These are phyloP conservation scores for Talaromyces ruber DNA, from an alignment of 495 filamentous ascomycete species.

Conservation along the genomic window DNA sequence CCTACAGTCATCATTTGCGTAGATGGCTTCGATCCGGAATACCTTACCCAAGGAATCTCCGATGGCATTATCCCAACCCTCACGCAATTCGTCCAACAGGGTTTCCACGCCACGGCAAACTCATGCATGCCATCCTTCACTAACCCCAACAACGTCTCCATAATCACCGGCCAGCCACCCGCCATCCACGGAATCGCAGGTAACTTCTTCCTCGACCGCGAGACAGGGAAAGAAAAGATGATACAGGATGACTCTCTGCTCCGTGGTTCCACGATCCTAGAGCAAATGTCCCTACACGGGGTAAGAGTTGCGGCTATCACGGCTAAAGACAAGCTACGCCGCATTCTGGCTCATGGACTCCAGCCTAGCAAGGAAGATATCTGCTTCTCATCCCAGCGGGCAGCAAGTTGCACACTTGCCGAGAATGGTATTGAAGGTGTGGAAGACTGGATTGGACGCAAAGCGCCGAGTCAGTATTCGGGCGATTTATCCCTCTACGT, in stretches of 20 bases:
- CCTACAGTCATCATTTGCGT: constrained; percentile 18
- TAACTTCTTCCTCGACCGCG: constrained; percentile 20
- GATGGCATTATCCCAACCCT: constrained; percentile 17
- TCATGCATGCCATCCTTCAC: constrained; percentile 20
- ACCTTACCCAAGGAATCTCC: constrained; percentile 10
- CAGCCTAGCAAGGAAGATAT: constrained; percentile 6
- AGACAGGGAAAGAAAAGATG: constrained; percentile 18
- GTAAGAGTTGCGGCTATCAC: constrained; percentile 20
- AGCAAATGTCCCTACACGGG: constrained; percentile 13
- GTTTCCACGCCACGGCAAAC: constrained; percentile 14
- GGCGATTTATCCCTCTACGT: constrained; percentile 21
- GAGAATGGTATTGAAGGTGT: constrained; percentile 8
- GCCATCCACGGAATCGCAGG: constrained; percentile 16
- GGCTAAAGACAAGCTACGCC: constrained; percentile 21
- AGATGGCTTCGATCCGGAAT: constrained; percentile 21
- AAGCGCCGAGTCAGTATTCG: constrained; percentile 16
- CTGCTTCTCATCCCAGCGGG: constrained; percentile 18
- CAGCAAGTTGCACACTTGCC: background rate
- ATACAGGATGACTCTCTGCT: constrained; percentile 15
- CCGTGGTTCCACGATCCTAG: constrained; percentile 16
- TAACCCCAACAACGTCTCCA: constrained; percentile 17
- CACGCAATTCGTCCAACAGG: constrained; percentile 6
- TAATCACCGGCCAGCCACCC: constrained; percentile 16
- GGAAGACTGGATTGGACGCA: constrained; percentile 11
- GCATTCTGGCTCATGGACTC: constrained; percentile 15